Conservation (phyloP, 2,329 filamentous ascomycete species). For the Stylonectria norvegica region DNA sequence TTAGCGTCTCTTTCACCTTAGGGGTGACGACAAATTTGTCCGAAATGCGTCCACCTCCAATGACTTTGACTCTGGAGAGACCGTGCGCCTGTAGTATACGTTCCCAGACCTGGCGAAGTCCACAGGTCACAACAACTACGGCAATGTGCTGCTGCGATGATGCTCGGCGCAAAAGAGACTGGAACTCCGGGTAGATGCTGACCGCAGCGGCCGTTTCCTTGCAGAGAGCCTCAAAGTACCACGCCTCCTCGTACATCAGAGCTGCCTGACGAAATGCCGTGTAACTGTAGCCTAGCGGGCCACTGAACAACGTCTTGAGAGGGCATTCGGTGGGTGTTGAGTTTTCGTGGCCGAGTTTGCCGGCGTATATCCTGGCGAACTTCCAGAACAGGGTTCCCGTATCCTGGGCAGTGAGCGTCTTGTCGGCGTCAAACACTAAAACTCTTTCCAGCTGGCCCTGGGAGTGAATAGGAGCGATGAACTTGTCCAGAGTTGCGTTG, state of each 20-base stretch:
- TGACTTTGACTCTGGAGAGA: constrained; percentile 45
- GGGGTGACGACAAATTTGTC: constrained; percentile 51
- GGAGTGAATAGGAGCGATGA: constrained; percentile 19
- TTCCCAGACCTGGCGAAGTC: constrained; percentile 53
- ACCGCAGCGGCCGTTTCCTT: constrained; percentile 39
- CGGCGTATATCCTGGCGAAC: too few species aligned
- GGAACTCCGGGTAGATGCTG: constrained; percentile 46
- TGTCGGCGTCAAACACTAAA: constrained; percentile 58
- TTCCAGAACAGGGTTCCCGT: constrained; percentile 52
- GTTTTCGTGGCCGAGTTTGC: too few species aligned
- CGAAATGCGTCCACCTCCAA: constrained; percentile 48
- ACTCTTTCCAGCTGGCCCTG: constrained; percentile 37
- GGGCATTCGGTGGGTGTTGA: constrained; percentile 16
- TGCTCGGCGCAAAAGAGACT: constrained; percentile 37
- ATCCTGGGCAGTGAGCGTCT: constrained; percentile 50
- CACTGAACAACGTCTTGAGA: constrained; percentile 45
- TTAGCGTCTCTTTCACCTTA: constrained; percentile 46
- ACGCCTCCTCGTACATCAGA: constrained; percentile 49
- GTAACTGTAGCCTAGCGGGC: constrained; percentile 48
- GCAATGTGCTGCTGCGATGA: constrained; percentile 35
- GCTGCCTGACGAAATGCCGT: constrained; percentile 52
- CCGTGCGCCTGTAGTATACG: constrained; percentile 44
- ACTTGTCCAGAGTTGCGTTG: constrained; percentile 29
- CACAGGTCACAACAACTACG: constrained; percentile 53
- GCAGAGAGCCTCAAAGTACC: constrained; percentile 45